These are phyloP conservation scores for Beauveria asiatica DNA, from an alignment of 2,329 filamentous ascomycete species.

Conservation along the genomic window DNA sequence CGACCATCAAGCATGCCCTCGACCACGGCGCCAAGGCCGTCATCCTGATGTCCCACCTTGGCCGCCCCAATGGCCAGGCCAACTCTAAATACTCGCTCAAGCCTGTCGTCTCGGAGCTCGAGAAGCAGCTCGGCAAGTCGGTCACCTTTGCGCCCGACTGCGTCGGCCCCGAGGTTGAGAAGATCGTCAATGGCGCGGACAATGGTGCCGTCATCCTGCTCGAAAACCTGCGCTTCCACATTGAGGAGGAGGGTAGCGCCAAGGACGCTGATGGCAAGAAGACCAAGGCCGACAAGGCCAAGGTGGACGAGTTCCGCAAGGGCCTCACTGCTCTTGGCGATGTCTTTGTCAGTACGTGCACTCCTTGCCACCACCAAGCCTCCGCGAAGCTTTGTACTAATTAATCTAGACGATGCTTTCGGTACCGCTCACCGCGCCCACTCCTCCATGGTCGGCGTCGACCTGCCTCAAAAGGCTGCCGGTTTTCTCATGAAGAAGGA, in stretches of 20 bases:
- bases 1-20: conserved; percentile 90
- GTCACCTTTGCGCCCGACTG: conserved; percentile 87
- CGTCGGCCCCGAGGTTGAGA: conserved; percentile 84
- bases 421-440: conserved; percentile 97
- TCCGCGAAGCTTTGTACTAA: not conserved
- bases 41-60: conserved; percentile 96
- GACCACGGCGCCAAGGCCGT: conserved; percentile 88
- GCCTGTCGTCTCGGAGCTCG: conserved; percentile 82
- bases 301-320: conserved; percentile 91
- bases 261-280: conserved; percentile 96
- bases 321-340: conserved; percentile 90
- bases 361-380: not conserved
- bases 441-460: conserved; percentile 97
- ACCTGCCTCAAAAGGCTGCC: conserved; percentile 92
- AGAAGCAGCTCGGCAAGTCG: conserved; percentile 77
- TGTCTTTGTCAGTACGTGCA: conserved; percentile 79
- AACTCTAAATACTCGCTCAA: conserved; percentile 93
- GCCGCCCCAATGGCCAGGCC: conserved; percentile 81
- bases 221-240: conserved; percentile 97
- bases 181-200: conserved; percentile 73
- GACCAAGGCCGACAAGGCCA: conserved; percentile 90
- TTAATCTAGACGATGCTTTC: conserved; percentile 76
- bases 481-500: conserved; percentile 99
- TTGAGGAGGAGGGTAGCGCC: conserved; percentile 93
- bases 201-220: conserved; percentile 80